Evolutionary conservation across 73 alveolate genomes (phyloP), one percentile per base, ranked within the genome.

Genomic region (Loxodes magnus): DNA sequence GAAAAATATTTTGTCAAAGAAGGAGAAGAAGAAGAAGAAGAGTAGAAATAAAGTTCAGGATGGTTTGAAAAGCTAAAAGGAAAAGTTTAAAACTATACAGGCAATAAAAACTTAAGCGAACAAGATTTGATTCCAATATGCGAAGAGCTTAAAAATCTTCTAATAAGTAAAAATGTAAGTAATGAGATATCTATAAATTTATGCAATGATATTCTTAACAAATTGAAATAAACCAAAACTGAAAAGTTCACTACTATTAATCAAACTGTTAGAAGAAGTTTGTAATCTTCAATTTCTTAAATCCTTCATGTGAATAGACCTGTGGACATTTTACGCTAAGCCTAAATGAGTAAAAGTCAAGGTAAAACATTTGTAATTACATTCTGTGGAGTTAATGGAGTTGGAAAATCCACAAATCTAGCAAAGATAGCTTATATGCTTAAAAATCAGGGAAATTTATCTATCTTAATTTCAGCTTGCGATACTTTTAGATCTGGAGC

Each of bases 401-500:
- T 96, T 2, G 99, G 99, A 43, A 96, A 96, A 79, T 91, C 98
- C 16, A 96, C 99, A 4, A 87, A 88, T 51, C 76, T 96, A 16
- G 99, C 99, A 22, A 96, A 96, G 72, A 93, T 85, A 23, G 98
- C 94, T n/a, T 90, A 90, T 66, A 79, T 84, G 77, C 71, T 94
- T 38, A 90, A 78, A 64, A 77, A 75, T 25, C 62, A 62, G 59
- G 88, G 82, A 0, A 84, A 84, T 52, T 74, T 88, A 48, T 85
- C 83, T 76, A 78, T 93, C 10, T 62, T 90, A 83, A 74, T 96
- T 9, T 97, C 99, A 28, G 99, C 98, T 6, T 96, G 99, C 51
- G 99, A 96, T 83, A 96, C 96, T 61, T 96, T 96, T 71, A 90
- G 99, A 44, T 93, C 98, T 35, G 99, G 99, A 0, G 99, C 99